Evolutionary conservation across 2,329 filamentous ascomycete genomes (phyloP).

Genomic region (Rhynchosporium secalis): DNA sequence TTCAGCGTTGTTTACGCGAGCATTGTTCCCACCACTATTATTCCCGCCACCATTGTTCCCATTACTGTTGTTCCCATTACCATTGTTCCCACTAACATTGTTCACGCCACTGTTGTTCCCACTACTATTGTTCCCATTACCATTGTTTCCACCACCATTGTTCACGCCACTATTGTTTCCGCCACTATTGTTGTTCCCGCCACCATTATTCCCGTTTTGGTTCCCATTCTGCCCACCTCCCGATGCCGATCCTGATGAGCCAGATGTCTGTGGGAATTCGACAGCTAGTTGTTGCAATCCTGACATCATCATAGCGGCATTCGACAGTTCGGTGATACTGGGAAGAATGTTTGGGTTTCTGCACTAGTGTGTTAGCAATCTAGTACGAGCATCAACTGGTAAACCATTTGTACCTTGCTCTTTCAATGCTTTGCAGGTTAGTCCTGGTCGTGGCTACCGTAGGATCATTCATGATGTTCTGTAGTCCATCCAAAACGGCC

Average conservation of each 20-base stretch:
- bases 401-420: slow-evolving; percentile 22
- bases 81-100: no score
- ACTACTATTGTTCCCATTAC: no score
- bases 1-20: no score
- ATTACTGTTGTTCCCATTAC: no score
- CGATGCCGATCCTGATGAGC: not conserved
- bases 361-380: not conserved
- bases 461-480: slow-evolving; percentile 28
- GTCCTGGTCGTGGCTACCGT: slow-evolving; percentile 13
- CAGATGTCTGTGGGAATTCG: slow-evolving; percentile 30
- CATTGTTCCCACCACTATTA: no score
- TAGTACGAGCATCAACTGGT: not conserved
- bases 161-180: no score
- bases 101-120: no score
- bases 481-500: slow-evolving; percentile 29
- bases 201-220: no score
- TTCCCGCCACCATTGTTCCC: no score
- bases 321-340: slow-evolving; percentile 35
- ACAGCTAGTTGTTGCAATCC: slow-evolving; percentile 23
- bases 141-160: no score
- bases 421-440: slow-evolving; percentile 25
- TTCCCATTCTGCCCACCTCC: no score
- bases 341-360: slow-evolving; percentile 37
- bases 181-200: no score
- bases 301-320: slow-evolving; percentile 29